Conservation (phyloP, 805 yeast genomes). For the Zygosaccharomyces gambellarensis region DNA sequence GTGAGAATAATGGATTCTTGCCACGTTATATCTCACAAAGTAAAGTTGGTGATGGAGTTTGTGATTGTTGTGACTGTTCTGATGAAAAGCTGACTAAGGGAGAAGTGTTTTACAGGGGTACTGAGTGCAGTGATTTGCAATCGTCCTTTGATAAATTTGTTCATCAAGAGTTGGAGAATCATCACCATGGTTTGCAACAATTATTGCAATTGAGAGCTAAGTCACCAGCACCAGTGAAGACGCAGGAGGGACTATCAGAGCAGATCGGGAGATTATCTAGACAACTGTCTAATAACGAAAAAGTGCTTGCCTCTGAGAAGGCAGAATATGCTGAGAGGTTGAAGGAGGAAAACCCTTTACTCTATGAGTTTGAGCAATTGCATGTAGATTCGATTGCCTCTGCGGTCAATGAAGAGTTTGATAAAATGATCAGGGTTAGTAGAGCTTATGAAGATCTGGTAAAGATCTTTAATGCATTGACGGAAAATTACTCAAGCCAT, state of each 20-base stretch:
- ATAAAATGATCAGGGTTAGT: constrained; percentile 20
- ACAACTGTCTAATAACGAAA: constrained; percentile 17
- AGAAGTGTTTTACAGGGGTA: constrained; percentile 5
- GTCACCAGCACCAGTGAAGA: constrained; percentile 7
- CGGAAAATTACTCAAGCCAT: constrained; percentile 66
- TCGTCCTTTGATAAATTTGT: constrained; percentile 22
- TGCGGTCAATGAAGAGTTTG: constrained; percentile 12
- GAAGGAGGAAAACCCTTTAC: constrained; percentile 21
- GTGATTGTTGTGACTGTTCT: constrained; percentile 97
- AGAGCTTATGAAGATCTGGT: constrained; percentile 22
- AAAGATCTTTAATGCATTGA: constrained; percentile 44
- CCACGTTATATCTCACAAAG: constrained; percentile 59
- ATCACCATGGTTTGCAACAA: constrained; percentile 45
- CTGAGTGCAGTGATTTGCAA: constrained; percentile 29
- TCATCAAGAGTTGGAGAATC: constrained; percentile 50
- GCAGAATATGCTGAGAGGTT: constrained; percentile 18
- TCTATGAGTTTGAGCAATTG: constrained; percentile 22
- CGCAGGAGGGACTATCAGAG: constrained; percentile 5
- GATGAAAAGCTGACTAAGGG: constrained; percentile 52
- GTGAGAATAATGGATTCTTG: constrained; percentile 68
- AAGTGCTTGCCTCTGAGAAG: constrained; percentile 19
- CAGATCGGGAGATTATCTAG: constrained; percentile 11
- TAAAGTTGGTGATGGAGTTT: constrained; percentile 81
- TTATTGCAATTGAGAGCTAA: constrained; percentile 26
- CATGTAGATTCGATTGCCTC: constrained; percentile 13